Percentiles rank a stretch among this genome's conserved stretches.
Evolutionary conservation across 202 grass and related monocot species (phyloP).

Genomic region (Zizania palustris): DNA sequence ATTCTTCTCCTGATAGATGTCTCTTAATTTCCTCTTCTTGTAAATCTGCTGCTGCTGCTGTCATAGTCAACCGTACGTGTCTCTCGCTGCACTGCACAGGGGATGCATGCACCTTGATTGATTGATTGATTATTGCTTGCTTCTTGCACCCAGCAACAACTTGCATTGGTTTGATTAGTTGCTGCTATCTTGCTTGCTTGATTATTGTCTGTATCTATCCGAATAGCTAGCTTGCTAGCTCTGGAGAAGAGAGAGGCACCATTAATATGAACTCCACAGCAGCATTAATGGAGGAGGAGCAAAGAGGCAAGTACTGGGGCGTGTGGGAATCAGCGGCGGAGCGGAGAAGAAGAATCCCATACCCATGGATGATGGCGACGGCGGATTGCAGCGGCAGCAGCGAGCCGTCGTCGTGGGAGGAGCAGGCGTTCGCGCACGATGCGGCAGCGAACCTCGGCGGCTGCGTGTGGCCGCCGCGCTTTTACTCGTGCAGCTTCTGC

Average conservation of each 20-base stretch:
- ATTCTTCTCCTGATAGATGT: background rate
- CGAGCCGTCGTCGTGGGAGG: conserved; percentile 62
- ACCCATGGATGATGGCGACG: background rate
- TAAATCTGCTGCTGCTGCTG: background rate
- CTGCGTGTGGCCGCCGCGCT: conserved; percentile 73
- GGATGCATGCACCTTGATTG: background rate
- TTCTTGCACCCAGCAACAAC: background rate
- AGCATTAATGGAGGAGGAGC: conserved; percentile 25
- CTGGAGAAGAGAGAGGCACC: too few species aligned
- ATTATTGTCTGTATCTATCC: background rate
- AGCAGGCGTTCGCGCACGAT: conserved; percentile 64
- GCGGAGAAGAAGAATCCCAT: background rate
- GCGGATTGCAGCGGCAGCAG: background rate
- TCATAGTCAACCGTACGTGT: background rate
- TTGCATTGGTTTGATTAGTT: background rate
- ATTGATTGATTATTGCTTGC: background rate
- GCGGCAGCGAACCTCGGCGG: conserved; percentile 46
- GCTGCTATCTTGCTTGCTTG: background rate
- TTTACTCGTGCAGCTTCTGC: conserved; percentile 76
- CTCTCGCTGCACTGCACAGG: background rate
- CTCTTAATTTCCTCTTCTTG: background rate
- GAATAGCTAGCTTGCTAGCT: background rate
- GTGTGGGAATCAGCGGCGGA: conserved; percentile 25
- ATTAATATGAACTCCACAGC: background rate
- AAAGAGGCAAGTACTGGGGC: conserved; percentile 30